These are phyloP conservation scores for Colletotrichum theobromicola DNA, from an alignment of 2,329 filamentous ascomycete species.

Conservation along the genomic window DNA sequence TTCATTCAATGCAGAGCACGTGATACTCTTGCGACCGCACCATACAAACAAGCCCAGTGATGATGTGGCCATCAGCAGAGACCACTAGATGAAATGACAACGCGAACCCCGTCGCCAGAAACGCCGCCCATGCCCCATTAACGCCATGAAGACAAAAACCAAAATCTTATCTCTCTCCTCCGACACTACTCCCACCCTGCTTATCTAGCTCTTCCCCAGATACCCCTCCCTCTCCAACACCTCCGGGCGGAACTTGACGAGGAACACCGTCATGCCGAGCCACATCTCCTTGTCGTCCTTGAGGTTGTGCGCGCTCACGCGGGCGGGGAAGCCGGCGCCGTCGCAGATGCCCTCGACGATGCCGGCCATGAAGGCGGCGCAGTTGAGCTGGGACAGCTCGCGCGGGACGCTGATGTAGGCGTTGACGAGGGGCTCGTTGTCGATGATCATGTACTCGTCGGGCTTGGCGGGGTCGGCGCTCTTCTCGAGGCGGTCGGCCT, in stretches of 20 bases:
- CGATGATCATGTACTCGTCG: slow-evolving; percentile 98
- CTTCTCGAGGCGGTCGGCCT: slow-evolving; percentile 92
- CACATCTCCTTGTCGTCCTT: slow-evolving; percentile 78
- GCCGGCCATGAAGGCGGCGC: slow-evolving; percentile 92
- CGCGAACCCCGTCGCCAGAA: slow-evolving; percentile 21
- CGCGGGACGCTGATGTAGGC: slow-evolving; percentile 90
- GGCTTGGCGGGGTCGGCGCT: slow-evolving; percentile 80
- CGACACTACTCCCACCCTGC: not conserved
- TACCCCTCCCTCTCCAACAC: slow-evolving; percentile 92
- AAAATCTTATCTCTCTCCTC: not conserved
- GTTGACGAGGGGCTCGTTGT: slow-evolving; percentile 97
- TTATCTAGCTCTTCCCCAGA: slow-evolving; percentile 61
- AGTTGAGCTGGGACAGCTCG: slow-evolving; percentile 97
- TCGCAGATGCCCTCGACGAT: slow-evolving; percentile 96
- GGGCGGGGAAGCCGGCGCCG: slow-evolving; percentile 85
- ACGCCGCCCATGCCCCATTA: slow-evolving; percentile 26
- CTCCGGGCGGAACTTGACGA: slow-evolving; percentile 90
- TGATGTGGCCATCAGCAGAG: not conserved
- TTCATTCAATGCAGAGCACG: not conserved
- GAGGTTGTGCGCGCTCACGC: slow-evolving; percentile 87
- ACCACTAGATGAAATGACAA: not conserved
- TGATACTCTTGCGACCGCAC: not conserved
- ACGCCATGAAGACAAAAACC: slow-evolving; percentile 22
- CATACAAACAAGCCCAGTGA: not conserved
- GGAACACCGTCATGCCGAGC: slow-evolving; percentile 94